A percentile compares a stretch with the other conserved stretches of the same genome.
Evolutionary conservation across 768 basidiomycete species (phyloP).

Genomic region (Lactarius tabidus): DNA sequence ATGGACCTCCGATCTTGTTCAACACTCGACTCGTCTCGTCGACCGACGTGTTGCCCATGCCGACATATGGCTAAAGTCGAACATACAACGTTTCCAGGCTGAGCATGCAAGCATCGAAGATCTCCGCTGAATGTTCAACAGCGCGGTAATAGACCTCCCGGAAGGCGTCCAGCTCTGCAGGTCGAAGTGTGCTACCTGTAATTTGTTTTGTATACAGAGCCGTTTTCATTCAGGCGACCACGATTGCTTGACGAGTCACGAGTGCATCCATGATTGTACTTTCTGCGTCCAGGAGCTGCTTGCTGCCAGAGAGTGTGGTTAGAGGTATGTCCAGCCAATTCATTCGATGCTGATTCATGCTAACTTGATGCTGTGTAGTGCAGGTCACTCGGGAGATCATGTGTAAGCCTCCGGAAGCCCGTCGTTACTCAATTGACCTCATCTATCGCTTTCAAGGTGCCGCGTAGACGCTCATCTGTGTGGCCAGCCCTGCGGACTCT

Average conservation of each 20-base stretch:
- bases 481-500: conserved; percentile 46
- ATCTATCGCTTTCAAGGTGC: conserved; percentile 38
- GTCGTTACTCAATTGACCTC: background rate
- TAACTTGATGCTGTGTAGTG: conserved; percentile 36
- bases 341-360: background rate
- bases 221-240: conserved; percentile 46
- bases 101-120: conserved; percentile 43
- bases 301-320: conserved; percentile 37
- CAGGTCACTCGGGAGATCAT: conserved; percentile 52
- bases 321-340: conserved; percentile 38
- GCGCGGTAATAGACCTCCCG: conserved; percentile 41
- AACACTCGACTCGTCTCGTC: conserved; percentile 39
- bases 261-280: conserved; percentile 42
- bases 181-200: conserved; percentile 43
- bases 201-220: conserved; percentile 45
- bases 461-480: conserved; percentile 43
- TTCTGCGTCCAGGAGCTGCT: conserved; percentile 36
- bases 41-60: conserved; percentile 46
- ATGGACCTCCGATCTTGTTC: conserved; percentile 40
- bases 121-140: conserved; percentile 43
- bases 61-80: conserved; percentile 46
- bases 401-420: conserved; percentile 37
- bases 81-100: conserved; percentile 43
- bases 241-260: conserved; percentile 48
- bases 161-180: conserved; percentile 47